Evolutionary conservation across 2,329 filamentous ascomycete species (phyloP).

Genomic region (Cryphonectria nitschkei): DNA sequence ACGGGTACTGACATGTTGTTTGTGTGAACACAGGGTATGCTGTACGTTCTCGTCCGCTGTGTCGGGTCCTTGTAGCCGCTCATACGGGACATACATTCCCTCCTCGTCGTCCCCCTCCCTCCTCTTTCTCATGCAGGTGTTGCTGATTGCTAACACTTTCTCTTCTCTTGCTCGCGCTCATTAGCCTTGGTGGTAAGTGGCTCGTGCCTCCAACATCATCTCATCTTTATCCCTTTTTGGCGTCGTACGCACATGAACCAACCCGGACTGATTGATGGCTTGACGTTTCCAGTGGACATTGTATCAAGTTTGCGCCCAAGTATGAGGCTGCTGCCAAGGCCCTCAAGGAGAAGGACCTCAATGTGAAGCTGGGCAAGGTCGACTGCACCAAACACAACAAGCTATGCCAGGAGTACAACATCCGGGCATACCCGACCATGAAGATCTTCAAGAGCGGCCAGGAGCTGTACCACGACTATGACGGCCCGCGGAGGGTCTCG

Average conservation of each 20-base stretch:
- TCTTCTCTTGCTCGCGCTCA: background rate
- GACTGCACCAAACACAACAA: slow-evolving; percentile 95
- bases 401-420: slow-evolving; percentile 85
- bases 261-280: slow-evolving; percentile 70
- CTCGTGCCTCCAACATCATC: background rate
- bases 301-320: slow-evolving; percentile 94
- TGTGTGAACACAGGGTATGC: slow-evolving; percentile 14
- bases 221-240: background rate
- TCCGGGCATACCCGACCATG: slow-evolving; percentile 97
- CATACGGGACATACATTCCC: background rate
- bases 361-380: slow-evolving; percentile 76
- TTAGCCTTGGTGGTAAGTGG: slow-evolving; percentile 53
- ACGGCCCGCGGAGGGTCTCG: slow-evolving; percentile 85
- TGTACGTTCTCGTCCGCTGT: slow-evolving; percentile 1
- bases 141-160: slow-evolving; percentile 5
- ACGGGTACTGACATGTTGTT: background rate
- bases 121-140: background rate
- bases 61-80: background rate
- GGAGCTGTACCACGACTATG: slow-evolving; percentile 81
- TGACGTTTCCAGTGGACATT: slow-evolving; percentile 88
- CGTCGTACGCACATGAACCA: background rate
- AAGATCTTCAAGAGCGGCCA: slow-evolving; percentile 93
- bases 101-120: too few species aligned
- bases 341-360: slow-evolving; percentile 83
- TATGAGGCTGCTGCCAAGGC: slow-evolving; percentile 85